phyloP scores from a whole-genome alignment of 106 monocot genomes.

The Dioscorea zingiberensis region DNA sequence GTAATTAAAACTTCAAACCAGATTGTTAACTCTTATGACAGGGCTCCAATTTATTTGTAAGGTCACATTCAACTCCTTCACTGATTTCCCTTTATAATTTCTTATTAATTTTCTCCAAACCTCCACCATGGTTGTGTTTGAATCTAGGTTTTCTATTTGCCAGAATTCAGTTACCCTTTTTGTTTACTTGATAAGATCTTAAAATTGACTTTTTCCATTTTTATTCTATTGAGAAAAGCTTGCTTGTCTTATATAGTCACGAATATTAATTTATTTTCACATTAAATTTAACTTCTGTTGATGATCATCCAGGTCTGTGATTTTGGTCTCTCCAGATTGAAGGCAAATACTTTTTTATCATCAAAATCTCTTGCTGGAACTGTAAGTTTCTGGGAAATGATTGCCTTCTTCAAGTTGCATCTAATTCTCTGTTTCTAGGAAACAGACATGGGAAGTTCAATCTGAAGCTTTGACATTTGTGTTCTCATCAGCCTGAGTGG shows the following conservation, averaged over 20 bases:
- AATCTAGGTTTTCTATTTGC: too few relatives aligned
- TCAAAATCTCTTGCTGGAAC: constrained; percentile 97
- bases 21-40: too few relatives aligned
- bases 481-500: constrained; percentile 79
- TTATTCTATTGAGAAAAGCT: too few relatives aligned
- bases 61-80: too few relatives aligned
- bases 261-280: background rate
- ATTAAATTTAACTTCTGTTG: background rate
- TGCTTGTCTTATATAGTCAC: background rate
- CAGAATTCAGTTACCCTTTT: too few relatives aligned
- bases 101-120: too few relatives aligned
- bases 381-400: constrained; percentile 41
- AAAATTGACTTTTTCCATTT: too few relatives aligned
- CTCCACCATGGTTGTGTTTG: too few relatives aligned
- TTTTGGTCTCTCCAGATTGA: constrained; percentile 95
- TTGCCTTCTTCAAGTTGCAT: background rate
- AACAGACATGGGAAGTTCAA: background rate
- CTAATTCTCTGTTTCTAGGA: background rate
- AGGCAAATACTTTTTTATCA: constrained; percentile 89
- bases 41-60: too few relatives aligned
- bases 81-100: too few relatives aligned
- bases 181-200: too few relatives aligned
- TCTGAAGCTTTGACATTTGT: background rate
- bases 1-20: too few relatives aligned
- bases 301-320: constrained; percentile 71